Evolutionary conservation across 371 early-diverging fungal genomes (phyloP).

Genomic region (Homolaphlyctis polyrhiza): DNA sequence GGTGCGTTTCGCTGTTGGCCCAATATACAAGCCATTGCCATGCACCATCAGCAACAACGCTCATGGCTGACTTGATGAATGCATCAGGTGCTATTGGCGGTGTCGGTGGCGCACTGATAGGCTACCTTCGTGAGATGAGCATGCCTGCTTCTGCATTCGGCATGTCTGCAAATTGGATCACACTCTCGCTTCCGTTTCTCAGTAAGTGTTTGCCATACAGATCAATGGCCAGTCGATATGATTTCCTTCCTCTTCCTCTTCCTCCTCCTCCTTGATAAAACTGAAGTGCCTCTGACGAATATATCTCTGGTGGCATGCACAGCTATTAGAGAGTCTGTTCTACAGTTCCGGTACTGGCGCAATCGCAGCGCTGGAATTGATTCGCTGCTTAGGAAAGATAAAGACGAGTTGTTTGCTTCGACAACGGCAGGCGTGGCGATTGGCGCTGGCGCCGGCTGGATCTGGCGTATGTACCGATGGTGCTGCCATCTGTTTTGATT

Average conservation of each 20-base stretch:
- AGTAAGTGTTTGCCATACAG: constrained; percentile 7
- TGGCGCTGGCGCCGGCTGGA: constrained; percentile 26
- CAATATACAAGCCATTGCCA: too few species aligned
- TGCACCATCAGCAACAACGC: too few species aligned
- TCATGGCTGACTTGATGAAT: too few species aligned
- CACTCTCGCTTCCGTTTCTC: constrained; percentile 32
- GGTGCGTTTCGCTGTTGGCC: too few species aligned
- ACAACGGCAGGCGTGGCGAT: constrained; percentile 19
- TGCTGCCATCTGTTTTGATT: neutral
- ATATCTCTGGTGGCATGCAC: neutral
- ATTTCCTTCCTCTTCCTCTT: neutral
- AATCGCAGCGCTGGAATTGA: constrained; percentile 11
- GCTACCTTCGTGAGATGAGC: constrained; percentile 15
- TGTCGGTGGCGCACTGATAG: constrained; percentile 21
- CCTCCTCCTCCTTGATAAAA: too few species aligned
- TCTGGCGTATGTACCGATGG: constrained; percentile 24
- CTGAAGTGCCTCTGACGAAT: neutral
- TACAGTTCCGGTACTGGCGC: constrained; percentile 20
- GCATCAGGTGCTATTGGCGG: constrained; percentile 20
- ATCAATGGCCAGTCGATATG: neutral
- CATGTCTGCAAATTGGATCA: constrained; percentile 39
- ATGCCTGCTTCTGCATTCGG: constrained; percentile 24
- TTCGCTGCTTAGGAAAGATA: constrained; percentile 18
- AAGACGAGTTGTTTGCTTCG: constrained; percentile 32
- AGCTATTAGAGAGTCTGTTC: constrained; percentile 25